These are phyloP conservation scores for Selaginella tamariscina DNA, from an alignment of 75 land plant genomes.

Conservation along the genomic window DNA sequence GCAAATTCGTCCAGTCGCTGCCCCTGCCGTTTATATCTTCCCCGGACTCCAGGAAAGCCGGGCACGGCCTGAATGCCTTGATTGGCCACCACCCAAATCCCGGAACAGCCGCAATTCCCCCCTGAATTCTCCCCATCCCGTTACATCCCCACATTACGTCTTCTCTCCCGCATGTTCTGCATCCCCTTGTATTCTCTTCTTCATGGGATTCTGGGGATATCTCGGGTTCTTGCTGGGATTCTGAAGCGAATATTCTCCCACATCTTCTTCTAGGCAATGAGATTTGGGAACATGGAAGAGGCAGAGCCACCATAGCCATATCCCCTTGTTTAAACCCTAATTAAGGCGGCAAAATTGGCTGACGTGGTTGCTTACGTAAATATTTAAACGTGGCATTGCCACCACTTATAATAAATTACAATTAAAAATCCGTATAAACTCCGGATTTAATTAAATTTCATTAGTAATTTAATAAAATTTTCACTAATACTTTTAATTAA, in stretches of 20 bases:
- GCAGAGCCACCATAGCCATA: not conserved
- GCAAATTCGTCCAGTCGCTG: constrained; percentile 89
- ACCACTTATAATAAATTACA: too few relatives aligned
- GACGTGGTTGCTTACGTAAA: too few relatives aligned
- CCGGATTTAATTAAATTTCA: too few relatives aligned
- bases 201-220: too few relatives aligned
- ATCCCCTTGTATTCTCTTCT: constrained; percentile 20
- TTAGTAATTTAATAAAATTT: too few relatives aligned
- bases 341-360: too few relatives aligned
- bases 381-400: too few relatives aligned
- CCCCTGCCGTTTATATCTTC: constrained; percentile 60
- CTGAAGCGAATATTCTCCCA: too few relatives aligned
- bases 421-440: too few relatives aligned
- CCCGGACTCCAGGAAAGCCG: constrained; percentile 73
- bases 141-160: constrained; percentile 72
- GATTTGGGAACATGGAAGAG: not conserved
- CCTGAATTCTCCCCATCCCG: constrained; percentile 91
- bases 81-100: constrained; percentile 99
- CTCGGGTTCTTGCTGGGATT: not conserved
- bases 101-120: constrained; percentile 86
- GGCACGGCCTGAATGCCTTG: constrained; percentile 92
- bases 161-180: constrained; percentile 69
- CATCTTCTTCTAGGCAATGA: not conserved
- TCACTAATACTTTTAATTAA: too few relatives aligned
- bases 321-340: not conserved